Evolutionary conservation across 768 basidiomycete species (phyloP), one percentile per base, ranked within the genome.

Genomic region (Exsudoporus frostii): DNA sequence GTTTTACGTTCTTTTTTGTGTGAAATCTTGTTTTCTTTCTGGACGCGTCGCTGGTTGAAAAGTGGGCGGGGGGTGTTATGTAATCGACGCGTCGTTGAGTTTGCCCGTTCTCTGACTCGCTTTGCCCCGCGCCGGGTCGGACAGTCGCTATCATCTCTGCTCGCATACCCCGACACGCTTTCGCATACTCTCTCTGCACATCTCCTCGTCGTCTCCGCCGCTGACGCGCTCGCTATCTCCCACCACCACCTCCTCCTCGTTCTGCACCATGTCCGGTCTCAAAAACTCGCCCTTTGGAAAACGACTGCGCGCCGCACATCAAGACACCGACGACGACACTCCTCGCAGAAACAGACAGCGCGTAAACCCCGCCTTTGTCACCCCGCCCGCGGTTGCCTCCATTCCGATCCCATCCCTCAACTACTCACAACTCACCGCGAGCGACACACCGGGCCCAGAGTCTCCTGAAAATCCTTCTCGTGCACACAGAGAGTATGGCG

Each of bases 221-320:
- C 20, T 17, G 30, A 42, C 32, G 8, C 43, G 33, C 36, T 36
- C 62, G 47, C 45, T 48, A 41, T 58, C 50, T 40, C 38, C 17
- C 44, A 15, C 44, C 24, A n/a, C n/a, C n/a, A n/a, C 43, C 9
- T 19, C 4, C 44, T 9, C 29, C 50, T 30, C 40, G 34, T 43
- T 15, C 14, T 15, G 53, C 37, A 40, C 49, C 43, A 89, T 89
- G 87, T 84, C 87, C 53, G 81, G 82, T 50, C 79, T 90, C 72
- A 88, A 87, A 76, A 90, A 90, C 71, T 90, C 89, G 63, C 86
- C 86, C 1, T 91, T 89, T 71, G 88, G 87, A 39, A 91, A 90
- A 65, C 83, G 89, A 13, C 77, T 91, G n/a, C 83, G 88, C 39
- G 85, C 85, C 14, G 79, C 84, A 5, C 83, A 86, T 55, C 76